These are phyloP conservation scores for Alloteropsis semialata DNA, from an alignment of 176 grass and related monocot genomes.

Conservation along the genomic window DNA sequence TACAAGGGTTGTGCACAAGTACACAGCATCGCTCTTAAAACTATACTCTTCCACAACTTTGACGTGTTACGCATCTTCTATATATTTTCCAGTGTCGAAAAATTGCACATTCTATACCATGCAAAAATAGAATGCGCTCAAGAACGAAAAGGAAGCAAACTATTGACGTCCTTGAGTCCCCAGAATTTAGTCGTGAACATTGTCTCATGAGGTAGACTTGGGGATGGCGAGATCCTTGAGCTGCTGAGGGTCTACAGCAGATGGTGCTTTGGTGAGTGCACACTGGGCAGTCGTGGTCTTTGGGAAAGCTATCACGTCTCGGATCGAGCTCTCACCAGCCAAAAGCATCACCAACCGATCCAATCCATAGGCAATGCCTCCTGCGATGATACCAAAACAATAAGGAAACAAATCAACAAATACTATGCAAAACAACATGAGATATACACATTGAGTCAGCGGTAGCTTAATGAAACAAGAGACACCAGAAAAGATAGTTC, in stretches of 20 bases:
- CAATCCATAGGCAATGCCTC: conserved; percentile 94
- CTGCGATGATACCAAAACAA: conserved; percentile 32
- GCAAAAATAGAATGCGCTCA: conserved; percentile 14
- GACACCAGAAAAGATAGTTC: neutral
- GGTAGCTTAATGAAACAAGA: conserved; percentile 10
- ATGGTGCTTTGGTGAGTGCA: conserved; percentile 86
- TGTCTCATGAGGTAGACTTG: neutral
- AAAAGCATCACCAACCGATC: conserved; percentile 96
- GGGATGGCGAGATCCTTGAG: conserved; percentile 68
- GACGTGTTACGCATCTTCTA: neutral
- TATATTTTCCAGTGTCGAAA: neutral
- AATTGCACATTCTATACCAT: neutral
- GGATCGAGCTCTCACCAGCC: conserved; percentile 77
- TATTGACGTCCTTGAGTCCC: neutral
- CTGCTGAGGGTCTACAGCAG: conserved; percentile 71
- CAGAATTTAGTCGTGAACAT: neutral
- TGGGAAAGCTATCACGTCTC: conserved; percentile 92
- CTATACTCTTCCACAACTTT: neutral
- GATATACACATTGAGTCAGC: too few relatives aligned
- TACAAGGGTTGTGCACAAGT: neutral
- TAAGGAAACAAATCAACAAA: neutral
- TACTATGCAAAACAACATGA: neutral
- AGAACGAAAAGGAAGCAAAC: neutral
- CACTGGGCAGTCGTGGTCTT: conserved; percentile 94
- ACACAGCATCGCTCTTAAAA: neutral